These are phyloP conservation scores for Lipomyces anomalus DNA, from an alignment of 805 yeast species.

Conservation along the genomic window DNA sequence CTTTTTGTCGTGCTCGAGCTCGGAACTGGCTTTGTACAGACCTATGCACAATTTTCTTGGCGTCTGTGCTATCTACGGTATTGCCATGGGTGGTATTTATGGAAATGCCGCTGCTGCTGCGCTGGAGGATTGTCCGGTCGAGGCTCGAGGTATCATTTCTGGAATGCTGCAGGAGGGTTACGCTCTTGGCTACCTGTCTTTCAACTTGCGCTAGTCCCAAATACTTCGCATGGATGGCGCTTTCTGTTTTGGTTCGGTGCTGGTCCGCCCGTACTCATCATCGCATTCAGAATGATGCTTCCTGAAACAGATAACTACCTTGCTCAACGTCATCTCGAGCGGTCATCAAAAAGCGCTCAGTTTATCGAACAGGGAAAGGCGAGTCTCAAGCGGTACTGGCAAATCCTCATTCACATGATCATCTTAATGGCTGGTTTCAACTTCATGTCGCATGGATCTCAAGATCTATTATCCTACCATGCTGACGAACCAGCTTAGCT, in stretches of 20 bases:
- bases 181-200: conserved; percentile 65
- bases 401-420: conserved; percentile 51
- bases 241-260: conserved; percentile 69
- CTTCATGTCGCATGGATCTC: conserved; percentile 69
- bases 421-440: conserved; percentile 64
- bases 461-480: conserved; percentile 67
- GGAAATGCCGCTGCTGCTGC: conserved; percentile 64
- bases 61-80: conserved; percentile 59
- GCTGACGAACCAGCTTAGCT: conserved; percentile 48
- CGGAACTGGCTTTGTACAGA: conserved; percentile 60
- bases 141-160: conserved; percentile 55
- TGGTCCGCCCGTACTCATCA: conserved; percentile 56
- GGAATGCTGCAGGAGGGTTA: conserved; percentile 80
- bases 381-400: conserved; percentile 52
- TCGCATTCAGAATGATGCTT: conserved; percentile 50
- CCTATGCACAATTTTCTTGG: conserved; percentile 54
- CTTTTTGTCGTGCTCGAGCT: conserved; percentile 53
- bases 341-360: background rate
- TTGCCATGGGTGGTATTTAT: conserved; percentile 67
- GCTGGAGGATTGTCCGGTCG: conserved; percentile 56
- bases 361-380: conserved; percentile 30
- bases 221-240: conserved; percentile 56
- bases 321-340: conserved; percentile 10
- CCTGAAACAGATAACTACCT: conserved; percentile 52
- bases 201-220: conserved; percentile 48